Evolutionary conservation across 148 eudicot genomes (phyloP), one percentile per base, ranked within the genome.

Genomic region (Silene latifolia): DNA sequence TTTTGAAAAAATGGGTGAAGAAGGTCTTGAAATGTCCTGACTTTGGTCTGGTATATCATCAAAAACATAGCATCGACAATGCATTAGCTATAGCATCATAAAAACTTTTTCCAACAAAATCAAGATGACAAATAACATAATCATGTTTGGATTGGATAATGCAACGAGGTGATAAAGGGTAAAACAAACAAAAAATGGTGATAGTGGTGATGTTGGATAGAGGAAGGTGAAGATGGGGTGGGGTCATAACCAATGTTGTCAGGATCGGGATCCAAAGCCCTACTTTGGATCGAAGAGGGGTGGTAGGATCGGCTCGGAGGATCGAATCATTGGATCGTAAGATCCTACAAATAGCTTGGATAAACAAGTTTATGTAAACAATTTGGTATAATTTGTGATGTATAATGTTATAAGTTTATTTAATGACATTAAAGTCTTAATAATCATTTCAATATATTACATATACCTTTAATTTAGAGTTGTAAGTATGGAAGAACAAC

Each of bases 31-130:
- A 0, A 70, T 78, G 19, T 85, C 79, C 80, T 86, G 89, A 88
- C 97, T 92, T 78, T 89, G 98, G 83, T 96, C 99, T 96, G 85
- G 75, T 35, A 80, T 57, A 69, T 60, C 61, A 75, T 70, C 20
- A 15, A 42, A 44, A 67, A 1, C 54, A 67, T 67, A 23, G 62
- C 15, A 72, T 57, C 57, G 58, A 57, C 15, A 24, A 47, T 20
- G 32, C 11, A 76, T 25, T 13, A 46, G 73, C n/a, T n/a, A 15
- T 13, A 53, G 11, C 42, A 24, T 24, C 61, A 70, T 5, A 35
- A 53, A 51, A 25, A 70, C 13, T 24, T 8, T 14, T 10, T 24
- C 19, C 5, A 7, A 25, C 21, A 25, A 17, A 18, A 14, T 35
- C 23, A 66, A 39, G 47, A 66, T 66, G 69, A n/a, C 51, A 18